Evolutionary conservation across 2,329 filamentous ascomycete genomes (phyloP), one percentile per base, ranked within the genome.

Genomic region (Parascedosporium putredinis): DNA sequence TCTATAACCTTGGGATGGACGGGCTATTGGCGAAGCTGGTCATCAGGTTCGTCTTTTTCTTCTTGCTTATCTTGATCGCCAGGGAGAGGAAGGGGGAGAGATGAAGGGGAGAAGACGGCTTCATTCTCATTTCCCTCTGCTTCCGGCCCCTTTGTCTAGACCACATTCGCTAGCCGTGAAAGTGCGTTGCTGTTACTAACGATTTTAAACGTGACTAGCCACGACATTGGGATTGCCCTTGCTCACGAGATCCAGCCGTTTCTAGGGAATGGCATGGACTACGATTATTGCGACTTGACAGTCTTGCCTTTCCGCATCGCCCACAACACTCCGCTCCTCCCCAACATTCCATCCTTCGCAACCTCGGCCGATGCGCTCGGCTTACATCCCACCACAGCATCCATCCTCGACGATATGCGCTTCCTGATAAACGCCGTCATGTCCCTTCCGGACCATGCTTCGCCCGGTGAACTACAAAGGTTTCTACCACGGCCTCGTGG

Each of bases 381-480:
- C n/a, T 60, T 78, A n/a, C 70, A 75, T 47, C 61, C 64, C 1
- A 61, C 63, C 47, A 72, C 71, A 1, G 72, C 73, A 4, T 63
- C 67, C 12, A 72, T 78, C 47, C 67, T 78, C 2, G 75, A 78
- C 49, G 69, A 74, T 45, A 68, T 76, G 59, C 67, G 74, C 4
- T 68, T 68, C 20, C 60, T 78, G 1, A 62, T 75, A n/a, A 58
- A 63, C 10, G 58, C 67, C 2, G 67, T 75, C 0, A 53, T 73
- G 4, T 58, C 63, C 1, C 58, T 74, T n/a, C 65, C 71, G 0
- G 51, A 56, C 2, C 43, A 60, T 0, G 57, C 70, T 2, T 62
- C 64, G 0, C 27, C 54, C 0, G 64, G 66, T 22, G 63, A 72
- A 25, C 56, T 70, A 2, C 58, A 66, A 12, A 67, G 43, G 60